Percentiles rank a stretch among this genome's conserved stretches.
These are phyloP conservation scores for Lentinula sp. DNA, from an alignment of 768 basidiomycete genomes.

Conservation along the genomic window DNA sequence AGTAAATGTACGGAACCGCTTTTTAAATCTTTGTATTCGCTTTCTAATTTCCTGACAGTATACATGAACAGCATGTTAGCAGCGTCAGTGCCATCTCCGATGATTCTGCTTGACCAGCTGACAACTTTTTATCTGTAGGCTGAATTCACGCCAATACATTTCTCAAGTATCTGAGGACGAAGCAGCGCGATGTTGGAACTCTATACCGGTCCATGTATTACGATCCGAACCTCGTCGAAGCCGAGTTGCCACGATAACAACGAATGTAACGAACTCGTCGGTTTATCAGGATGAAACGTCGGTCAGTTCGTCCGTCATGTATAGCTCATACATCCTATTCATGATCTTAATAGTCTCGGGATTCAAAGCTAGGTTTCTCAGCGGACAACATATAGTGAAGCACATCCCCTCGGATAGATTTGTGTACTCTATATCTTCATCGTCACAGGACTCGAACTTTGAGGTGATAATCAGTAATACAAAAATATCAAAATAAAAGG, in stretches of 20 bases:
- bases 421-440: too few relatives aligned
- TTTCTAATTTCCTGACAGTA: not conserved
- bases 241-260: not conserved
- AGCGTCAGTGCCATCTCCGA: not conserved
- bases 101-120: too few relatives aligned
- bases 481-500: too few relatives aligned
- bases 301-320: not conserved
- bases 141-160: not conserved
- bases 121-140: not conserved
- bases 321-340: not conserved
- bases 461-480: too few relatives aligned
- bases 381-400: not conserved
- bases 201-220: not conserved
- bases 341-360: not conserved
- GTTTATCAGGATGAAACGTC: not conserved
- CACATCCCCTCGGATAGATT: too few relatives aligned
- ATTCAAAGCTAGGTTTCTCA: not conserved
- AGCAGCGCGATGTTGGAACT: not conserved
- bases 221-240: not conserved
- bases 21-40: not conserved
- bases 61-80: conserved; percentile 11
- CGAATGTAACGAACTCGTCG: not conserved
- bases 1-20: conserved; percentile 12
- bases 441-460: too few relatives aligned
- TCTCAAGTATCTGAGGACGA: not conserved